A percentile compares a stretch with the other conserved stretches of the same genome.
Evolutionary conservation across 768 basidiomycete genomes (phyloP).

Genomic region (Lactarius hatsudake): DNA sequence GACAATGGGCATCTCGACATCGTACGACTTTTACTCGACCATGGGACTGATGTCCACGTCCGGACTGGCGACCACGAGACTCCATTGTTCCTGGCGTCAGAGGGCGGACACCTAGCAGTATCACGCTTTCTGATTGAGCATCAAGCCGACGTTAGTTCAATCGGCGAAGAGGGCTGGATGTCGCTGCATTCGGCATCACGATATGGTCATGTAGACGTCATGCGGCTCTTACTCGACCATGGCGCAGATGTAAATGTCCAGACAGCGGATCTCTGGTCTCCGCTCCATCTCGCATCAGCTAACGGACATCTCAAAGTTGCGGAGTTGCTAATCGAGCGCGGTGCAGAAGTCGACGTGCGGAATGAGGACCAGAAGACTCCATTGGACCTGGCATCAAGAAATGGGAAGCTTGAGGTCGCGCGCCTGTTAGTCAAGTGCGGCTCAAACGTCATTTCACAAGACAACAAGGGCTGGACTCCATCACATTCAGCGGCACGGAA

Average conservation of each 20-base stretch:
- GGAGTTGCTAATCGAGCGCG: background rate
- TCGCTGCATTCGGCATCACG: background rate
- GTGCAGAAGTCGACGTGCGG: background rate
- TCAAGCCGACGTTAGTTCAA: background rate
- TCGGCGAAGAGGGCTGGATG: background rate
- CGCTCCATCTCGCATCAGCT: slow-evolving; percentile 3
- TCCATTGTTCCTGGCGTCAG: background rate
- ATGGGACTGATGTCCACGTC: background rate
- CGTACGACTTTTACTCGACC: background rate
- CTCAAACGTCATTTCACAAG: background rate
- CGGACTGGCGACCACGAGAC: background rate
- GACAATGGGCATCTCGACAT: background rate
- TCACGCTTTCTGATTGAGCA: background rate
- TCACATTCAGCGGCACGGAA: background rate
- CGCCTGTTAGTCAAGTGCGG: background rate
- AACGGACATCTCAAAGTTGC: background rate
- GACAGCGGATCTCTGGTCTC: background rate
- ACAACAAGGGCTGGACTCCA: background rate
- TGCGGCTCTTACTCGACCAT: background rate
- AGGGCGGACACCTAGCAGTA: background rate
- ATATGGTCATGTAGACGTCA: background rate
- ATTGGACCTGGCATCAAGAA: background rate
- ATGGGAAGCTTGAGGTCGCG: background rate
- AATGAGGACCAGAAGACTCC: background rate
- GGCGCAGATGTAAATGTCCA: background rate